Evolutionary conservation across 1,284 basidiomycete species (phyloP).

Genomic region (Cutaneotrichosporon mucoides): DNA sequence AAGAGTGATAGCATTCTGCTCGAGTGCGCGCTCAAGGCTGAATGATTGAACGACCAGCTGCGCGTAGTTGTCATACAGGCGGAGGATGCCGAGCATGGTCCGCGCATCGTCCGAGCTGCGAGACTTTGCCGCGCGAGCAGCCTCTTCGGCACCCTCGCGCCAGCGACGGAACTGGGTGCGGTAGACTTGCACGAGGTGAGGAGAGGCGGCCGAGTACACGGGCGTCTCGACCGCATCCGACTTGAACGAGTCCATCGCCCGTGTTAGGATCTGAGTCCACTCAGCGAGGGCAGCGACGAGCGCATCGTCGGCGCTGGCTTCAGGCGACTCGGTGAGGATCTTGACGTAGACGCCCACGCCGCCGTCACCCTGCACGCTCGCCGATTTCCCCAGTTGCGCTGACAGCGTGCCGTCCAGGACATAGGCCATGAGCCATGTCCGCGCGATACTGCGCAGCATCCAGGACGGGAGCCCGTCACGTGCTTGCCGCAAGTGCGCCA

Average conservation of each 20-base stretch:
- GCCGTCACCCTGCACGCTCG: slow-evolving; percentile 9
- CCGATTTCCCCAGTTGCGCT: slow-evolving; percentile 31
- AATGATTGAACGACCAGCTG: slow-evolving; percentile 29
- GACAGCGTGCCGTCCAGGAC: slow-evolving; percentile 27
- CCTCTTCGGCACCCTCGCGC: slow-evolving; percentile 16
- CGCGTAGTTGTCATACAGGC: slow-evolving; percentile 31
- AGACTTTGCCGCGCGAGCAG: not conserved
- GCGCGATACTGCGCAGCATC: slow-evolving; percentile 26
- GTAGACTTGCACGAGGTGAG: slow-evolving; percentile 18
- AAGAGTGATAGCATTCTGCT: slow-evolving; percentile 8
- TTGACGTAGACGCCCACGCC: slow-evolving; percentile 18
- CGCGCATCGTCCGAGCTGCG: not conserved
- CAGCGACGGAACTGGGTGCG: slow-evolving; percentile 24
- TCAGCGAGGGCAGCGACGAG: slow-evolving; percentile 28
- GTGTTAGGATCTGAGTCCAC: slow-evolving; percentile 30
- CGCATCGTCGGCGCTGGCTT: slow-evolving; percentile 19
- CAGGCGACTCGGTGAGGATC: slow-evolving; percentile 4
- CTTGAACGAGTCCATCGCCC: slow-evolving; percentile 25
- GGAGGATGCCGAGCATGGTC: slow-evolving; percentile 17
- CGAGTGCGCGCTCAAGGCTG: slow-evolving; percentile 23
- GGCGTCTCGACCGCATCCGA: slow-evolving; percentile 4
- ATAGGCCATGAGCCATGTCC: slow-evolving; percentile 32
- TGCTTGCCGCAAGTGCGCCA: slow-evolving; percentile 24
- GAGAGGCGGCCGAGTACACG: slow-evolving; percentile 6
- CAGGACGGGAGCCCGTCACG: slow-evolving; percentile 24